Base-by-base conservation (phyloP, 257 asterid genomes). In the Euphrasia confusa region DNA sequence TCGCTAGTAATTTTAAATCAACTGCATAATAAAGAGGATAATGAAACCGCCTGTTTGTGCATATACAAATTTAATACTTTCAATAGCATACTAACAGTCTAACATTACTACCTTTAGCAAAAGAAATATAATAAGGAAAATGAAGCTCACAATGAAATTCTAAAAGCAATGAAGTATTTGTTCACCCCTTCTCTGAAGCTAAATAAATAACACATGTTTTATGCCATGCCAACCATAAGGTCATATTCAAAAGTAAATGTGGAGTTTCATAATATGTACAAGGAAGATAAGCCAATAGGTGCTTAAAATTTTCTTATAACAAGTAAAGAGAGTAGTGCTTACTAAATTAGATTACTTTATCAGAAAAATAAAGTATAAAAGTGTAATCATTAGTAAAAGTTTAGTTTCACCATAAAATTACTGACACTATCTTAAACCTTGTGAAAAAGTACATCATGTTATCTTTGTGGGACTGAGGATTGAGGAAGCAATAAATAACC, bases 191-290 rank as follows among this genome's bases (percentile, higher is more conserved):
- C 57, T 15, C 0, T 27, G 14, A 63, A 3, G 5, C 15, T 39
- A 9, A 9, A 59, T 37, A 37, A 37, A 37, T 37, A 37, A 37
- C 42, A 37, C 42, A 37, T 7, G 42, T 37, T 37, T 37, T 37
- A 37, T 37, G 17, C 24, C 47, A 15, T 68, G 66, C 28, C 61
- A 53, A 53, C 63, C 7, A 8, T 5, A 18, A n/a, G 44, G 15
- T 35, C 65, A 60, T 7, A 63, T 30, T 56, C 42, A 42, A 64
- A 44, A 44, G 56, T 47, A 24, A 27, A 14, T 40, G 53, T 7
- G 15, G 28, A 54, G 18, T 50, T 44, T 44, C 13, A 44, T 42
- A 64, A 10, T 13, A 47, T 17, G 47, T 15, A 14, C 53, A 2
- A 24, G 15, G 24, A 9, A 18, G 54, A 62, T 4, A 27, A 47